Evolutionary conservation across 2,329 filamentous ascomycete species (phyloP).

Genomic region (Xylariales sp.): DNA sequence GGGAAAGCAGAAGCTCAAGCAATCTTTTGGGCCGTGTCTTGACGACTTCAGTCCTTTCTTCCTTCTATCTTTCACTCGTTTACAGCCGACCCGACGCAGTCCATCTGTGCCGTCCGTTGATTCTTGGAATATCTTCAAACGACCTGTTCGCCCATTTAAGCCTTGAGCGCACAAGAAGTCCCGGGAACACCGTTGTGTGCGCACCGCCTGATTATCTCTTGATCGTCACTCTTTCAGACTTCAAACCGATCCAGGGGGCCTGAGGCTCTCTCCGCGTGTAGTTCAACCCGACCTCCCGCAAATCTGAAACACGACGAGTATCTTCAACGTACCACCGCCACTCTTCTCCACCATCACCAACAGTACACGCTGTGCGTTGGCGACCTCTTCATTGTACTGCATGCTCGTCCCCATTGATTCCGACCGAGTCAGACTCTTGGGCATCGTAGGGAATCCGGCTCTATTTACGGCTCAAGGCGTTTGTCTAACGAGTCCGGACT

Average conservation of each 20-base stretch:
- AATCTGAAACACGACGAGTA: conserved; percentile 36
- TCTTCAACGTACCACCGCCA: conserved; percentile 20
- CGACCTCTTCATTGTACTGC: conserved; percentile 2
- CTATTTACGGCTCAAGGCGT: no score
- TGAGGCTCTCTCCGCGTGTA: conserved; percentile 18
- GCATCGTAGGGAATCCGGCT: no score
- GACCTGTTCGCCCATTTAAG: conserved; percentile 7
- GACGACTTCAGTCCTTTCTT: conserved; percentile 7
- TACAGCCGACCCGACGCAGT: conserved; percentile 9
- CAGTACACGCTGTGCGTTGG: conserved; percentile 5
- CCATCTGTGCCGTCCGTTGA: not conserved
- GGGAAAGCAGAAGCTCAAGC: conserved; percentile 3
- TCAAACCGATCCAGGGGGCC: conserved; percentile 16
- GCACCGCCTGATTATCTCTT: conserved; percentile 33
- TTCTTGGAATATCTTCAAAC: conserved; percentile 2
- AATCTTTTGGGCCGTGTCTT: conserved; percentile 1
- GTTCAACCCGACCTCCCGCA: conserved; percentile 22
- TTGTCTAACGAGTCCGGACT: no score
- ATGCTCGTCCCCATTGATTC: no score
- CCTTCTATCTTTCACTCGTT: conserved; percentile 8
- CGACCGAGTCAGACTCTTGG: no score
- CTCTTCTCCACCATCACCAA: not conserved
- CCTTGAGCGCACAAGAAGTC: not conserved
- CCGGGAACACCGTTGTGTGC: no score
- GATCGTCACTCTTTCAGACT: conserved; percentile 27